phyloP scores from a whole-genome alignment of 2,329 filamentous ascomycete genomes.

The Colletotrichum spaethianum region DNA sequence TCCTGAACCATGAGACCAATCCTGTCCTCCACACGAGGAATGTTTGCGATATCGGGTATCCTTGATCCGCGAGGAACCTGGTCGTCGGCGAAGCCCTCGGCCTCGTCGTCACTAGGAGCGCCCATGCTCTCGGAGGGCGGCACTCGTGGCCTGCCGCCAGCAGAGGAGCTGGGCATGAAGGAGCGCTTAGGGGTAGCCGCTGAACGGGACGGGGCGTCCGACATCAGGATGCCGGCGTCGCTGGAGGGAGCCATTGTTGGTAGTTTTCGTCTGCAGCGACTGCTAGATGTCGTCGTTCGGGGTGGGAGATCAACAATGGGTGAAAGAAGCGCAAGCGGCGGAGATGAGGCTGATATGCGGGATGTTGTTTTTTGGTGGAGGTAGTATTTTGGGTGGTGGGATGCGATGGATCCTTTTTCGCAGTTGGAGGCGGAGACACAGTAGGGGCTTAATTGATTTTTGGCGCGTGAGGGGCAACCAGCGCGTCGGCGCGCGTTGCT shows the following conservation, averaged over 20 bases:
- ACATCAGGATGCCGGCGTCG: slow-evolving; percentile 71
- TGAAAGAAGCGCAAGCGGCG: slow-evolving; percentile 14
- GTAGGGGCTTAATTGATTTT: slow-evolving; percentile 41
- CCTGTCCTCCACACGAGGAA: slow-evolving; percentile 82
- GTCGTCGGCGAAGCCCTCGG: slow-evolving; percentile 75
- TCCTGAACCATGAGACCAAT: slow-evolving; percentile 82
- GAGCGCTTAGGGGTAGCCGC: slow-evolving; percentile 60
- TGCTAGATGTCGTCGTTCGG: background rate
- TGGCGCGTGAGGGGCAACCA: slow-evolving; percentile 42
- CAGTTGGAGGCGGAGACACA: slow-evolving; percentile 30
- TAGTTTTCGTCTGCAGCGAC: background rate
- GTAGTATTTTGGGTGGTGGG: slow-evolving; percentile 38
- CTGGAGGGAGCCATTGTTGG: slow-evolving; percentile 66
- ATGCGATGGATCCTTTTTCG: slow-evolving; percentile 39
- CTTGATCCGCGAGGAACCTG: slow-evolving; percentile 69
- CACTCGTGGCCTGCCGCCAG: slow-evolving; percentile 66
- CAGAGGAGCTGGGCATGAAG: slow-evolving; percentile 64
- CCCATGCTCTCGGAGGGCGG: slow-evolving; percentile 75
- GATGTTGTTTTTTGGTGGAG: slow-evolving; percentile 38
- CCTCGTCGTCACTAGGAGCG: slow-evolving; percentile 73
- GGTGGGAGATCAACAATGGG: background rate
- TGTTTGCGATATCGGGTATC: slow-evolving; percentile 62
- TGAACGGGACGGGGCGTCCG: slow-evolving; percentile 64
- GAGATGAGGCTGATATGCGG: slow-evolving; percentile 21
- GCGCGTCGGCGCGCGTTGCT: slow-evolving; percentile 50